Evolutionary conservation across 2,329 filamentous ascomycete genomes (phyloP).

Genomic region (Epichloe brachyelytri): DNA sequence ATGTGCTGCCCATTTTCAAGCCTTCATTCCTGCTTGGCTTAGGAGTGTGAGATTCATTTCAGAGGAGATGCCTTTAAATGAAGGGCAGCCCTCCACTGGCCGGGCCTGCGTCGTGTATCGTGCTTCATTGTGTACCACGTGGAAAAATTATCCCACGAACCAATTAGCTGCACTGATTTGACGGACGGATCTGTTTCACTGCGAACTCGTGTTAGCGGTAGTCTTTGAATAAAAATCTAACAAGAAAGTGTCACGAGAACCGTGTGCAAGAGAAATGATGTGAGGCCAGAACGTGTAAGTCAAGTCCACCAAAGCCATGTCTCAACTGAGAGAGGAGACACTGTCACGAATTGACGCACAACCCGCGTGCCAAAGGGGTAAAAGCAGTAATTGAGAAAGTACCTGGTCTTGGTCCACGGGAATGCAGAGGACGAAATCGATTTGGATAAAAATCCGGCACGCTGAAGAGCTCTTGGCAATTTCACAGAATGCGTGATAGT

Average conservation of each 20-base stretch:
- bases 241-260: background rate
- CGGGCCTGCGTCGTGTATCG: slow-evolving; percentile 59
- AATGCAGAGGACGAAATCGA: background rate
- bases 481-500: background rate
- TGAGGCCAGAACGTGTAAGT: background rate
- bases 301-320: background rate
- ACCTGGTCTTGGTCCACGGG: background rate
- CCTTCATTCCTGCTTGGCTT: slow-evolving; percentile 53
- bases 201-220: slow-evolving; percentile 13
- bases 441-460: background rate
- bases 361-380: background rate
- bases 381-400: background rate
- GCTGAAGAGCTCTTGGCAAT: background rate
- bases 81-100: slow-evolving; percentile 82
- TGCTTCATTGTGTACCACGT: slow-evolving; percentile 68
- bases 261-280: background rate
- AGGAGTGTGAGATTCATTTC: slow-evolving; percentile 43
- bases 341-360: background rate
- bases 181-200: slow-evolving; percentile 49
- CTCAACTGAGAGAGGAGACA: background rate
- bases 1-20: slow-evolving; percentile 82
- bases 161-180: slow-evolving; percentile 65
- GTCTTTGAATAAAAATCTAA: no score
- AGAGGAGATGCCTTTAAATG: slow-evolving; percentile 73
- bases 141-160: slow-evolving; percentile 92